Evolutionary conservation across 495 filamentous ascomycete species (phyloP).

Genomic region (Cercophora sp.): DNA sequence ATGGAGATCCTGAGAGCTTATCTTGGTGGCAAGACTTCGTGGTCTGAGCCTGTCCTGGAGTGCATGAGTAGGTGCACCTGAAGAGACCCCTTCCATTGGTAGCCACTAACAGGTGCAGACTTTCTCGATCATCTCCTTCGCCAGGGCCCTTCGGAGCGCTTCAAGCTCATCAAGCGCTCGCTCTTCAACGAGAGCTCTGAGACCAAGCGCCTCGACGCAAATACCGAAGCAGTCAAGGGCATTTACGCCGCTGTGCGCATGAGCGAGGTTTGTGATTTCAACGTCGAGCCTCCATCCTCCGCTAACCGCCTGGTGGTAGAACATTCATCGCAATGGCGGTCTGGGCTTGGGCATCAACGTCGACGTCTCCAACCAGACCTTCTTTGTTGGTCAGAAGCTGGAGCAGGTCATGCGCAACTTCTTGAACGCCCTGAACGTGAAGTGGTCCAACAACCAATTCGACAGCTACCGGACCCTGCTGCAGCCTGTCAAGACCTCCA

Average conservation of each 20-base stretch:
- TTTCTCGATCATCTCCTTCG: slow-evolving; percentile 89
- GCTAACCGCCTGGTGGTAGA: too few species aligned
- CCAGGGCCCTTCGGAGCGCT: slow-evolving; percentile 61
- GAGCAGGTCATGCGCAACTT: slow-evolving; percentile 24
- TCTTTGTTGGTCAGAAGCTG: slow-evolving; percentile 53
- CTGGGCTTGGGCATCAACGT: slow-evolving; percentile 71
- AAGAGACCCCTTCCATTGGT: too few species aligned
- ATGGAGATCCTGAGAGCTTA: slow-evolving; percentile 62
- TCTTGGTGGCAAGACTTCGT: slow-evolving; percentile 52
- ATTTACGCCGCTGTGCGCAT: slow-evolving; percentile 77
- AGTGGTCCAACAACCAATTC: too few species aligned
- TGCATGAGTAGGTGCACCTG: too few species aligned
- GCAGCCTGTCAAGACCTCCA: slow-evolving; percentile 6
- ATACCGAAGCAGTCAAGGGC: slow-evolving; percentile 73
- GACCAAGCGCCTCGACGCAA: slow-evolving; percentile 12
- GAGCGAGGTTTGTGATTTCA: slow-evolving; percentile 29
- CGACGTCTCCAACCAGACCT: slow-evolving; percentile 75
- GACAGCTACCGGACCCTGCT: too few species aligned
- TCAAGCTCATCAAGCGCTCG: slow-evolving; percentile 66
- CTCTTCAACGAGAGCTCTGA: slow-evolving; percentile 58
- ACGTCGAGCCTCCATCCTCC: too few species aligned
- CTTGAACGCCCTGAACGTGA: slow-evolving; percentile 11
- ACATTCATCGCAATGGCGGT: too few species aligned
- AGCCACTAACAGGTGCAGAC: too few species aligned
- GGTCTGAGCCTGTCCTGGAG: slow-evolving; percentile 65